Conservation (phyloP, 495 filamentous ascomycete species). For the Penicillium coprophilum region DNA sequence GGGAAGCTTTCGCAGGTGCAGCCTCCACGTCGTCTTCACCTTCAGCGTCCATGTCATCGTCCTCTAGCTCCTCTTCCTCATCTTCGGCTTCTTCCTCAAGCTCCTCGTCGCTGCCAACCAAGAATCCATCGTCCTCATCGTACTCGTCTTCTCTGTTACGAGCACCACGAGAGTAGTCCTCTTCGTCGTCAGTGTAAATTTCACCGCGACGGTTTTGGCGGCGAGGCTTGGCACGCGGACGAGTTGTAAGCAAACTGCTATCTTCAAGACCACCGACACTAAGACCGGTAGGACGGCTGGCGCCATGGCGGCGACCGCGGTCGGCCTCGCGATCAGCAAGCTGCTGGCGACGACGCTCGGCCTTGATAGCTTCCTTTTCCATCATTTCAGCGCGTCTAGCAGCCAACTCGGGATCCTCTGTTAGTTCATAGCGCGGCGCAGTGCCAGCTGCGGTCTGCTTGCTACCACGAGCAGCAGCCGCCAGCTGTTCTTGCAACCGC, state of each 20-base stretch:
- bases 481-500: conserved; percentile 67
- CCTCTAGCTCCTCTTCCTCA: conserved; percentile 62
- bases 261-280: conserved; percentile 76
- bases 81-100: conserved; percentile 59
- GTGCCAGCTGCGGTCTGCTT: conserved; percentile 60
- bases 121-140: conserved; percentile 75
- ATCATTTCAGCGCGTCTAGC: conserved; percentile 71
- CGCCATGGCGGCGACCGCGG: conserved; percentile 52
- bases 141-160: conserved; percentile 75
- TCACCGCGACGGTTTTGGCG: conserved; percentile 50
- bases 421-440: conserved; percentile 57
- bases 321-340: conserved; percentile 64
- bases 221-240: conserved; percentile 44
- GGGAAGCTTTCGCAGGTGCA: conserved; percentile 25
- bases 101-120: conserved; percentile 74
- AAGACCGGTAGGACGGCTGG: conserved; percentile 56
- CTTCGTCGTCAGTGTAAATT: conserved; percentile 55
- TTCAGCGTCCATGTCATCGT: conserved; percentile 57
- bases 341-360: conserved; percentile 66
- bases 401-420: conserved; percentile 77
- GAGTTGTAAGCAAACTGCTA: conserved; percentile 48
- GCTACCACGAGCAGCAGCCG: conserved; percentile 54
- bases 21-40: conserved; percentile 52
- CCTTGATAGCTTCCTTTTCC: conserved; percentile 68
- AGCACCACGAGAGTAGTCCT: conserved; percentile 63